Evolutionary conservation across 192 early-diverging fungal genomes (phyloP).

Genomic region (Podila epigama): DNA sequence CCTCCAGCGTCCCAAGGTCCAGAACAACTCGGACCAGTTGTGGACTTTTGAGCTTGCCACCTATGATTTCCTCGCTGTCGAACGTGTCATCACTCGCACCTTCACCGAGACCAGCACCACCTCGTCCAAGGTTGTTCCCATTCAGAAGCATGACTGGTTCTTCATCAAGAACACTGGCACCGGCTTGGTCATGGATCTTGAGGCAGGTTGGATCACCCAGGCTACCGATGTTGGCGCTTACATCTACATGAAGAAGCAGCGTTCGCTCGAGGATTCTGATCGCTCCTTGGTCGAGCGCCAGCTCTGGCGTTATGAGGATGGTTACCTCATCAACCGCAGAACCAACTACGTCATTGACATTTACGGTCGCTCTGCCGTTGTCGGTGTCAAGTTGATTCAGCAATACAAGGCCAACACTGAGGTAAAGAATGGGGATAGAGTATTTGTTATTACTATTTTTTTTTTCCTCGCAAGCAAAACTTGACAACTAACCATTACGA

Average conservation of each 20-base stretch:
- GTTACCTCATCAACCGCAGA: conserved; percentile 46
- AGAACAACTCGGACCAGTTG: conserved; percentile 43
- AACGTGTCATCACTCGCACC: conserved; percentile 16
- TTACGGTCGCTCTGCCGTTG: conserved; percentile 40
- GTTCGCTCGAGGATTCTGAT: conserved; percentile 32
- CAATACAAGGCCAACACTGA: conserved; percentile 37
- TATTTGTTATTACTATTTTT: no score
- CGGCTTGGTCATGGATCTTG: conserved; percentile 43
- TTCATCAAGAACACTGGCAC: conserved; percentile 38
- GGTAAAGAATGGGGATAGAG: neutral
- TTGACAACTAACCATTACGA: no score
- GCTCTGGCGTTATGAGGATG: conserved; percentile 43
- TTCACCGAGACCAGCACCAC: conserved; percentile 1
- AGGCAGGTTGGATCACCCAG: conserved; percentile 47
- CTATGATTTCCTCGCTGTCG: conserved; percentile 21
- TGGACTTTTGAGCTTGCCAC: conserved; percentile 35
- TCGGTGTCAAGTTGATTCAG: conserved; percentile 46
- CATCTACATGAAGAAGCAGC: conserved; percentile 50
- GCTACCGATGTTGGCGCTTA: conserved; percentile 44
- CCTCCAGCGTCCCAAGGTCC: conserved; percentile 46
- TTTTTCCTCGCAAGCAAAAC: no score
- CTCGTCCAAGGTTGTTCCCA: conserved; percentile 14
- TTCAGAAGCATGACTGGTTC: conserved; percentile 42
- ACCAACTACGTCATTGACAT: conserved; percentile 42
- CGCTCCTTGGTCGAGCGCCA: conserved; percentile 30